Evolutionary conservation across 345 rosid species (phyloP).

Genomic region (Hibiscus syriacus): DNA sequence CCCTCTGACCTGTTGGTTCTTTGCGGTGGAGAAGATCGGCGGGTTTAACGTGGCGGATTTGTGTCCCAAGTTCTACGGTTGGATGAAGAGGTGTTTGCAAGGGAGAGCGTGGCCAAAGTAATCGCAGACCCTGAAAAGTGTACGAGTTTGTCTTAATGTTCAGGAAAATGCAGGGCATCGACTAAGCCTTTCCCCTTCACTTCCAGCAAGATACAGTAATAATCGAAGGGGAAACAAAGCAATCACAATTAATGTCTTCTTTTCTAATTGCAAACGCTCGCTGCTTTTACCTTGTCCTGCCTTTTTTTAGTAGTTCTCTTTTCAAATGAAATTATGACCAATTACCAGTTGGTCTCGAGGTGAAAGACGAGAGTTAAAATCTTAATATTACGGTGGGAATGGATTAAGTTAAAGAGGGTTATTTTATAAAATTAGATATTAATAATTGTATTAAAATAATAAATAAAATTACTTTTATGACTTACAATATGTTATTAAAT

Average conservation of each 20-base stretch:
- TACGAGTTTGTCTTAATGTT: conserved; percentile 28
- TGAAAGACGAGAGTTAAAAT: no score
- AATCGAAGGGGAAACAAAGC: neutral
- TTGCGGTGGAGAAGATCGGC: conserved; percentile 39
- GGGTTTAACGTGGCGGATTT: conserved; percentile 35
- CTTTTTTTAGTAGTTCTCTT: neutral
- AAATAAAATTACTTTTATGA: neutral
- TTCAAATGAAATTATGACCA: neutral
- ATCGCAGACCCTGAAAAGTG: conserved; percentile 47
- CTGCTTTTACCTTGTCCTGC: neutral
- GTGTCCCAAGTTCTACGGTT: conserved; percentile 44
- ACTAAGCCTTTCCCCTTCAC: neutral
- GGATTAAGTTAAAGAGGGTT: no score
- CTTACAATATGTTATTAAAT: no score
- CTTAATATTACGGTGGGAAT: no score
- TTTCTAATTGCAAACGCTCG: neutral
- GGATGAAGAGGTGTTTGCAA: conserved; percentile 51
- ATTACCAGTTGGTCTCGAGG: no score
- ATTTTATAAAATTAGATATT: no score
- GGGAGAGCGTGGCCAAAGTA: conserved; percentile 38
- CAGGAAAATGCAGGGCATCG: conserved; percentile 51
- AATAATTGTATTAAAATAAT: no score
- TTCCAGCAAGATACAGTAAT: neutral
- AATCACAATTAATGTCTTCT: neutral
- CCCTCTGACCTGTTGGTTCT: conserved; percentile 42